Percentiles rank a stretch among this genome's conserved stretches.
phyloP scores from a whole-genome alignment of 2,329 filamentous ascomycete species.

The Elsinoe necatrix region DNA sequence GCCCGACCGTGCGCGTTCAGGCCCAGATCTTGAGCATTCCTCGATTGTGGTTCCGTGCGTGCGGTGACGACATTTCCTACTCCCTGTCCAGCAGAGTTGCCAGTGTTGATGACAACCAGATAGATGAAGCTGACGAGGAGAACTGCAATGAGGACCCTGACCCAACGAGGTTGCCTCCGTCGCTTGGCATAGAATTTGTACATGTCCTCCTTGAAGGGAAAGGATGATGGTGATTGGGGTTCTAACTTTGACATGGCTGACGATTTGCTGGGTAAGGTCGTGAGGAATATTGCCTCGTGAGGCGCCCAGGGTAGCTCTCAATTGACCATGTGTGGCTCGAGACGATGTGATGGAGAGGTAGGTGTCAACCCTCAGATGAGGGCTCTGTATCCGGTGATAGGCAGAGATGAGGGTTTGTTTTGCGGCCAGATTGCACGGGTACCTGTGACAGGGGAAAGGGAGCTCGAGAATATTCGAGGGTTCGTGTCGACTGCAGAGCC shows the following conservation, averaged over 20 bases:
- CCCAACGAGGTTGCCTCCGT: conserved; percentile 14
- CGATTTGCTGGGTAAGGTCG: background rate
- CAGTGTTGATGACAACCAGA: conserved; percentile 12
- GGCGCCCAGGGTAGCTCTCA: background rate
- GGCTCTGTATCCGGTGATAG: background rate
- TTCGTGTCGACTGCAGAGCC: background rate
- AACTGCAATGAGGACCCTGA: background rate
- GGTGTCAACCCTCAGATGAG: background rate
- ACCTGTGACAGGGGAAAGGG: conserved; percentile 8
- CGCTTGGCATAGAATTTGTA: conserved; percentile 9
- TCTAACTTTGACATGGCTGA: conserved; percentile 8
- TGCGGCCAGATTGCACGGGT: background rate
- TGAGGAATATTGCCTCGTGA: background rate
- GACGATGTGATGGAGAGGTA: background rate
- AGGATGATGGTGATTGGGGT: conserved; percentile 4
- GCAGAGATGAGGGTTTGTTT: background rate
- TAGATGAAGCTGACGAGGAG: conserved; percentile 11
- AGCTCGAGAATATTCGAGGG: background rate
- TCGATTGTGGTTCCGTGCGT: background rate
- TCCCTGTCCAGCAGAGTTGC: background rate
- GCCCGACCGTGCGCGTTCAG: conserved; percentile 2
- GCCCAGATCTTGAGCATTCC: conserved; percentile 5
- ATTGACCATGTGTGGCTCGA: background rate
- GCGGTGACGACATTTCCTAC: background rate
- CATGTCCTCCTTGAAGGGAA: conserved; percentile 11